phyloP scores from a whole-genome alignment of 2,329 filamentous ascomycete genomes.

The Tolypocladium pustulatum region DNA sequence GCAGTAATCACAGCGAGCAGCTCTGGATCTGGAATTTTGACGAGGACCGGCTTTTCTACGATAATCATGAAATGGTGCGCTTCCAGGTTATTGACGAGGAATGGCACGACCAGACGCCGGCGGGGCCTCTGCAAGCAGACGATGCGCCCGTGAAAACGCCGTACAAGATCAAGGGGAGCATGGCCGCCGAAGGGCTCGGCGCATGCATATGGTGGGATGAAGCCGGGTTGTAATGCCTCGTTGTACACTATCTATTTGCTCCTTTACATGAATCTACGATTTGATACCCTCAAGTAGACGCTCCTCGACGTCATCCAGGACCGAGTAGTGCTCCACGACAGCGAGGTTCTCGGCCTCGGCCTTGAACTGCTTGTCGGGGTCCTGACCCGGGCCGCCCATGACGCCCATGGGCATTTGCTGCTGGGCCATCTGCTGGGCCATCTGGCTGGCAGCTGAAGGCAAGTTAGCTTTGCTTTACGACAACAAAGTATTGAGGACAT shows the following conservation, averaged over 20 bases:
- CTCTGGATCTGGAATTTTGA: conserved; percentile 80
- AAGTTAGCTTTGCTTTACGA: conserved; percentile 6
- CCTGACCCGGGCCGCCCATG: conserved; percentile 85
- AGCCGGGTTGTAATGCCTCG: conserved; percentile 3
- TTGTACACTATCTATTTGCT: conserved; percentile 9
- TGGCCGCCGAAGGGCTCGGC: conserved; percentile 52
- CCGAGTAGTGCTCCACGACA: conserved; percentile 87
- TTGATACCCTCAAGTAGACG: conserved; percentile 55
- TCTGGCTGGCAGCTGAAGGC: conserved; percentile 69
- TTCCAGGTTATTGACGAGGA: conserved; percentile 79
- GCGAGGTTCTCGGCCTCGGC: conserved; percentile 92
- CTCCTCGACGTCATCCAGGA: conserved; percentile 79
- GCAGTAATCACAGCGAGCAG: conserved; percentile 61
- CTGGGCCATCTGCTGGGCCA: conserved; percentile 78
- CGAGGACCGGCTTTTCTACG: conserved; percentile 69
- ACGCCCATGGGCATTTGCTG: conserved; percentile 36
- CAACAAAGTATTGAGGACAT: conserved; percentile 23
- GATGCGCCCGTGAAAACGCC: conserved; percentile 54
- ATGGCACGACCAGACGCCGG: conserved; percentile 81
- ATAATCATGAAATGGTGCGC: conserved; percentile 79
- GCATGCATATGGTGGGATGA: conserved; percentile 55
- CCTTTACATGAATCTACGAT: conserved; percentile 19
- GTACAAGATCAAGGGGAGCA: conserved; percentile 57
- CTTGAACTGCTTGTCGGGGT: conserved; percentile 90
- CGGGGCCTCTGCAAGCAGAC: conserved; percentile 52